Base-by-base conservation (phyloP, 768 basidiomycete genomes). In the Boletus tylopilopsis region DNA sequence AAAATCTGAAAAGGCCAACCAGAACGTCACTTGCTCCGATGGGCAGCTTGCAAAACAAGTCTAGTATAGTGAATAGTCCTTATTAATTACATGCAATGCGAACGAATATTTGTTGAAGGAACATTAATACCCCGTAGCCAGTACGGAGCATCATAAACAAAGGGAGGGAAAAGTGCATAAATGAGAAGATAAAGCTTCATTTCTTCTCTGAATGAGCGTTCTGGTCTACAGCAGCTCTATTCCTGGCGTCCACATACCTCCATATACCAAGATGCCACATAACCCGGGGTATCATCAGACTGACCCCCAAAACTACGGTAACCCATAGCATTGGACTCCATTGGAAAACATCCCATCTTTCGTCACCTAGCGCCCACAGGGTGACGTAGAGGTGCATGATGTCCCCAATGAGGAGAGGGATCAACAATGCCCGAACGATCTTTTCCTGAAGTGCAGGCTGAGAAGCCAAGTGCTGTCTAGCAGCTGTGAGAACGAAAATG, bases 1-100 rank as follows among this genome's bases (percentile, higher is more conserved):
- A 88, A 73, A 83, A 84, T 51, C 75, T 99, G 52, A 85, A 81
- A 72, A 85, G 80, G 68, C 93, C 92, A 1, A 90, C 85, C 29
- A 78, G 90, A 43, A 76, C 79, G 34, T 90, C 89, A 4, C 77
- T 90, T 35, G 78, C 76, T 24, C 76, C 81, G 15, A 62, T 66
- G 47, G 59, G 51, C 41, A 68, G 57, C 40, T 64, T 73, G 36
- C 68, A 69, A 35, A 81, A 80, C 58, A 73, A 71, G 51, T 88
- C 87, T 9, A 69, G 69, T 44, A 87, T 90, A 49, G 87, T 90
- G 42, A 82, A 90, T 57, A 68, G 76, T 46, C 85, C 84, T 13
- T 87, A 77, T 57, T 86, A 63, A 49, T 40, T 37, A 41, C 42
- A 40, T 27, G 22, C 15, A 13, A 39, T 47, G 50, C 42, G 43